Evolutionary conservation across 345 rosid species (phyloP), one percentile per base, ranked within the genome.

Genomic region (Salix purpurea): DNA sequence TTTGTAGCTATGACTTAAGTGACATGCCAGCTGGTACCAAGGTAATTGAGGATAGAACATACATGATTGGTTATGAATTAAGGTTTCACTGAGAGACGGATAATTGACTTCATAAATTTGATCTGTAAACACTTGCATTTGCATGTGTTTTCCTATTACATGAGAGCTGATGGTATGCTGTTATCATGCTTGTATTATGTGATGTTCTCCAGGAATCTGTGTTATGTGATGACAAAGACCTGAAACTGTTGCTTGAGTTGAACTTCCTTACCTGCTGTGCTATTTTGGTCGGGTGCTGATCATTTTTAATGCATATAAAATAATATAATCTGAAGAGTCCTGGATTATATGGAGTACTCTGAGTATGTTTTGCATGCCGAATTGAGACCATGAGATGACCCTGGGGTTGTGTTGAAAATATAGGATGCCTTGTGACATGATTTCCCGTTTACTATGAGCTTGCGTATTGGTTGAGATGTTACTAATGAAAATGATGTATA

Each of bases 11-110:
- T 83, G 99, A 95, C 87, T 82, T 95, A 85, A 93, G 86, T 79
- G 96, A 91, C 89, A 95, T 95, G 99, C 99, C 99, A 18, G 87
- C 92, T 39, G 96, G 97, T 66, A 88, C 92, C 61, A 91, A 91
- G 83, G 95, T 91, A 80, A 82, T 83, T 69, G 68, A 65, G 70
- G 14, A 74, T 64, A 37, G 62, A 4, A 65, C 6, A 73, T 44
- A 28, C 69, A 44, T 28, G 10, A 21, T 54, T 18, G 73, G 21
- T 19, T 15, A 6, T 50, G 10, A 11, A n/a, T 56, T 56, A 56
- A 58, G 52, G 60, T 69, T 26, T 28, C 19, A 28, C 9, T 66
- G 40, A 68, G 48, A 76, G 39, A 67, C 24, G 15, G 50, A 72
- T 36, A 23, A 56, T 72, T 56, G 37, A 36, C 48, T 54, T 58